Conservation (phyloP, 768 basidiomycete species). For the Plicaturopsis crispa region DNA sequence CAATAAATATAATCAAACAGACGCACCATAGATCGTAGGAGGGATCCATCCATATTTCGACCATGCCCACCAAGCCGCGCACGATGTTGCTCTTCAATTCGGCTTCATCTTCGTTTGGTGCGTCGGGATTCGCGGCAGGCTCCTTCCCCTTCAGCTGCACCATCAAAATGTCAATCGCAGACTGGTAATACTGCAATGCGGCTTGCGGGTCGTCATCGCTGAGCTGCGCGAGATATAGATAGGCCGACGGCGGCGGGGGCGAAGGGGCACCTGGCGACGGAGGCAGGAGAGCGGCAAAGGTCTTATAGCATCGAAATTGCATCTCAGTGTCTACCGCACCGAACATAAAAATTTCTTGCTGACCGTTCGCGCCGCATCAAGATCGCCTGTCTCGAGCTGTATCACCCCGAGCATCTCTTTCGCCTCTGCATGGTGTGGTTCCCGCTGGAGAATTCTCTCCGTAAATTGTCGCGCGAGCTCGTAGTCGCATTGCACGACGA, state of each 20-base stretch:
- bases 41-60: constrained; percentile 96
- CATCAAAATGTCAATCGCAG: constrained; percentile 67
- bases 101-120: constrained; percentile 36
- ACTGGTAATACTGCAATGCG: constrained; percentile 70
- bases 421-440: constrained; percentile 57
- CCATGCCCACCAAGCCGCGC: constrained; percentile 77
- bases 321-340: too few relatives aligned
- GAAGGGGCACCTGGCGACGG: constrained; percentile 52
- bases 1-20: too few relatives aligned
- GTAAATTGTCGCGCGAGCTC: constrained; percentile 72
- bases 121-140: constrained; percentile 32
- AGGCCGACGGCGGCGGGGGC: constrained; percentile 64
- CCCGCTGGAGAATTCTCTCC: constrained; percentile 55
- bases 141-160: constrained; percentile 72
- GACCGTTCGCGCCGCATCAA: constrained; percentile 66
- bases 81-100: constrained; percentile 66
- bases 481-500: constrained; percentile 82
- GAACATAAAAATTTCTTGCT: constrained; percentile 17
- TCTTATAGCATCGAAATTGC: too few relatives aligned
- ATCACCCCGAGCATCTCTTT: constrained; percentile 77
- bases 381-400: constrained; percentile 72
- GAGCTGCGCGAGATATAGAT: constrained; percentile 86
- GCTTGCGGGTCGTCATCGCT: constrained; percentile 67
- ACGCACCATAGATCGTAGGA: constrained; percentile 78
- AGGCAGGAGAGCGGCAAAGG: constrained; percentile 49